Base-by-base conservation (phyloP, 805 yeast genomes). In the Candida wancherniae region DNA sequence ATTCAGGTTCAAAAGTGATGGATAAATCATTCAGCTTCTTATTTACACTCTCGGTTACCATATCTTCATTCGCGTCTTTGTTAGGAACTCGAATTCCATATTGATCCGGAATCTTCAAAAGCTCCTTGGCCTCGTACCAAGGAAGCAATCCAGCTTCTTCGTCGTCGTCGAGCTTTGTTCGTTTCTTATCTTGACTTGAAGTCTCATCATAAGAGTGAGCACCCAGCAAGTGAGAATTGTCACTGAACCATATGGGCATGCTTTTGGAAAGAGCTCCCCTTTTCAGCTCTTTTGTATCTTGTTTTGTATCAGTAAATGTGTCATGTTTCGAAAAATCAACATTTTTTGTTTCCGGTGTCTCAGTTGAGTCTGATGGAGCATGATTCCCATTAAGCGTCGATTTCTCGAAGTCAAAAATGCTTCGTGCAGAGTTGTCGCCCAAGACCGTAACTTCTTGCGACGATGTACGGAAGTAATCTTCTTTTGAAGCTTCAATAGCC, bases 71-170 rank as follows among this genome's bases (percentile, higher is more conserved):
- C n/a, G n/a, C n/a, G n/a, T n/a, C n/a, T n/a, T n/a, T n/a, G n/a
- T n/a, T n/a, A n/a, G n/a, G n/a, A n/a, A n/a, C n/a, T n/a, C n/a
- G n/a, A n/a, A n/a, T n/a, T n/a, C n/a, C n/a, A n/a, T n/a, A n/a
- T n/a, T n/a, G n/a, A n/a, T 19, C 29, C 4, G 9, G 19, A 18
- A 18, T 18, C 19, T 18, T 18, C 19, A 18, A 9, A 18, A 18
- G 31, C n/a, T 51, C 63, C 31, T 59, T 60, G 1, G 73, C 71
- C 34, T 72, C 77, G 24, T 53, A 51, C 71, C 75, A 75, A 0
- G 77, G 57, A 4, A 75, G 60, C 28, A 77, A 48, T 0, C 79
- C 80, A 1, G 65, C 69, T 25, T 57, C 56, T 34, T 70, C 74
- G 28, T 67, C 70, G 17, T 59, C 67, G 3, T 61, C 55, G 25